Percentiles rank a stretch among this genome's conserved stretches.
Evolutionary conservation across 2,329 filamentous ascomycete species (phyloP).

Genomic region (Diplocarpon rosae): DNA sequence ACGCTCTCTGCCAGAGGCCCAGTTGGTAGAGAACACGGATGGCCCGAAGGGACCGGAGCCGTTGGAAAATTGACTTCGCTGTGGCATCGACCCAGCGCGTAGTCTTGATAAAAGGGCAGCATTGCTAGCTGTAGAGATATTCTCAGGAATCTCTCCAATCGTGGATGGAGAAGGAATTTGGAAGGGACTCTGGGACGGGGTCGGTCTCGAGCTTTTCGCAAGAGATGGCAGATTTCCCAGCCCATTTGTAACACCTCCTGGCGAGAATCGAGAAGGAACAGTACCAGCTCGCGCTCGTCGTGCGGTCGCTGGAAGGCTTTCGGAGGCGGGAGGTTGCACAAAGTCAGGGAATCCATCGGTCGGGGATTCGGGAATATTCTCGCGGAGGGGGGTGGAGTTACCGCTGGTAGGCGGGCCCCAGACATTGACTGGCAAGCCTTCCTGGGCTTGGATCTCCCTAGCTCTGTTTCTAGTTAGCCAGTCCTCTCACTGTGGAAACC

Average conservation of each 20-base stretch:
- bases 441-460: constrained; percentile 92
- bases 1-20: constrained; percentile 71
- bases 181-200: constrained; percentile 80
- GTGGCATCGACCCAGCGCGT: constrained; percentile 87
- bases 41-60: constrained; percentile 67
- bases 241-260: constrained; percentile 53
- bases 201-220: constrained; percentile 72
- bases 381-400: constrained; percentile 88
- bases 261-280: constrained; percentile 88
- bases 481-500: too few relatives aligned
- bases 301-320: constrained; percentile 52
- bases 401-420: constrained; percentile 97
- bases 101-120: constrained; percentile 74
- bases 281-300: constrained; percentile 86
- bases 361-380: constrained; percentile 95
- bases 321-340: constrained; percentile 56
- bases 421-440: constrained; percentile 69
- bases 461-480: constrained; percentile 44
- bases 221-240: constrained; percentile 37
- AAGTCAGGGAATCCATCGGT: constrained; percentile 94
- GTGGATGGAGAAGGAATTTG: constrained; percentile 55
- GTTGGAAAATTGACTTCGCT: constrained; percentile 58
- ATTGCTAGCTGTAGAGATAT: constrained; percentile 38
- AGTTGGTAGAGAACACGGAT: constrained; percentile 78
- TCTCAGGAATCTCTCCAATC: constrained; percentile 34